Evolutionary conservation across 2,329 filamentous ascomycete genomes (phyloP), one percentile per base, ranked within the genome.

Genomic region (Ophiosphaerella narmari): DNA sequence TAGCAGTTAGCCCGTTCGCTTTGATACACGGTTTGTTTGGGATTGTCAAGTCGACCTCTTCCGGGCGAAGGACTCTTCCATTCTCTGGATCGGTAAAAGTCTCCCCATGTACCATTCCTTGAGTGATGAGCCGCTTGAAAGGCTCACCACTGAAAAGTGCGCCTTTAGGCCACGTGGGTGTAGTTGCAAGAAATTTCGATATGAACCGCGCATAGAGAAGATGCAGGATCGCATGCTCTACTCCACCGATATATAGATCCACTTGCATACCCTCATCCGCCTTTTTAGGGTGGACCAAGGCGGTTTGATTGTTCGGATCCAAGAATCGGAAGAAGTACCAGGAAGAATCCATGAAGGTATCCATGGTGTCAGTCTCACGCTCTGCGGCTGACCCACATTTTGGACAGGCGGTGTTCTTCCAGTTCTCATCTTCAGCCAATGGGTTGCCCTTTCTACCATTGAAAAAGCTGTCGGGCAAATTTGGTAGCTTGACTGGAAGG

Each of bases 301-400:
- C 70, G 2, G 80, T 65, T 12, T 77, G 59, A 59, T 94, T 92
- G 14, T 85, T 77, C 1, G 88, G 78, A 62, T 95, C 90, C 24
- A 86, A 74, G 62, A 91, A 96, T 11, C 90, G 84, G 75, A 92
- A 85, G 66, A 87, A 96, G 72, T 96, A 96, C 91, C 91, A 96
- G 46, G 91, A 95, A 1, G 91, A 96, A 74, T 96, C 91, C 53
- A 96, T 91, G 74, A 96, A 96, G 0, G 91, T 96, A 71, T 96
- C 91, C 91, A 96, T 96, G 2, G 91, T 96, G 70, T 96, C 91
- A 0, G 91, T 96, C 58, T 96, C 91, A 56, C 91, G 83, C 68
- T 85, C 88, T 6, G 90, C 91, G 21, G 84, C 75, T 1, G 82
- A 80, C 13, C 81, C 76, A 63, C 91, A 96, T 60, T 83, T 83